Evolutionary conservation across 1,284 basidiomycete species (phyloP).

Genomic region (Phylloporus sp.): DNA sequence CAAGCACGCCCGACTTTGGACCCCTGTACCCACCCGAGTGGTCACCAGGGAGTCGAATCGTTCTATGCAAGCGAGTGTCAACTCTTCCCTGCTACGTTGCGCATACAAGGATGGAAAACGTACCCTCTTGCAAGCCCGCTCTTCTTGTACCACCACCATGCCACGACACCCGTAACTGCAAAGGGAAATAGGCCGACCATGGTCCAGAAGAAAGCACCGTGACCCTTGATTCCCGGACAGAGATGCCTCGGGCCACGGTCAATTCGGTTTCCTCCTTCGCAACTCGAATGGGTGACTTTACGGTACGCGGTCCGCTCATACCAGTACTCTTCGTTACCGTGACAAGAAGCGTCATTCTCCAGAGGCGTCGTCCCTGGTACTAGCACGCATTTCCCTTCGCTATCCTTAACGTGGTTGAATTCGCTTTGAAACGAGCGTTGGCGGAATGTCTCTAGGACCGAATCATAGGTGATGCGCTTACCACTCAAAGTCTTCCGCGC

Average conservation of each 20-base stretch:
- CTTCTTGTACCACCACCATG: slow-evolving; percentile 78
- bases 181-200: slow-evolving; percentile 78
- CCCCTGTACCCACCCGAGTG: slow-evolving; percentile 41
- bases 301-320: slow-evolving; percentile 91
- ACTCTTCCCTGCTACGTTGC: neutral
- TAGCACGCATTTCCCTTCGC: slow-evolving; percentile 74
- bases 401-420: slow-evolving; percentile 84
- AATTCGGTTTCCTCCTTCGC: slow-evolving; percentile 73
- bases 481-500: slow-evolving; percentile 88
- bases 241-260: slow-evolving; percentile 74
- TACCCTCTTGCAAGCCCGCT: slow-evolving; percentile 75
- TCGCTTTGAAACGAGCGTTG: slow-evolving; percentile 58
- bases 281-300: slow-evolving; percentile 85
- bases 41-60: slow-evolving; percentile 73
- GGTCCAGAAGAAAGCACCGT: slow-evolving; percentile 83
- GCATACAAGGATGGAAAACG: slow-evolving; percentile 29
- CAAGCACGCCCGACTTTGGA: slow-evolving; percentile 55
- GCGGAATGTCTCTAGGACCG: neutral
- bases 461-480: slow-evolving; percentile 39
- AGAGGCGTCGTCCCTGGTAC: slow-evolving; percentile 69
- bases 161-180: slow-evolving; percentile 71
- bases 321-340: slow-evolving; percentile 75
- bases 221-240: slow-evolving; percentile 79
- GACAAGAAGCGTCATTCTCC: slow-evolving; percentile 64
- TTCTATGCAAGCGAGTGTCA: slow-evolving; percentile 45